Conservation (phyloP, 768 basidiomycete genomes). For the Tephrocybe rancida region DNA sequence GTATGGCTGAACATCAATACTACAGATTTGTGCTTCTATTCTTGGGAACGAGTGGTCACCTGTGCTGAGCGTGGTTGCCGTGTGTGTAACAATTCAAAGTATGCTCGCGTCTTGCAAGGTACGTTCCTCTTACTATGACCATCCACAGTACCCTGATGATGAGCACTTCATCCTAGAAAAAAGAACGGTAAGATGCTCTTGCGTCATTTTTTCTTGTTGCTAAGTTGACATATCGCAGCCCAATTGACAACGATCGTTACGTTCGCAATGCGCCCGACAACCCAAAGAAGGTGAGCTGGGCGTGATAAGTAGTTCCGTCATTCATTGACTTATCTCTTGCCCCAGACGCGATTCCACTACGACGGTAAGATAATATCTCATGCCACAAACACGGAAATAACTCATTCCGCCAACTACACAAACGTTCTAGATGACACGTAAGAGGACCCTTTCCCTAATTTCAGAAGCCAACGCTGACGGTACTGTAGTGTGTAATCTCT, state of each 20-base stretch:
- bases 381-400: background rate
- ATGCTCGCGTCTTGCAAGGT: constrained; percentile 95
- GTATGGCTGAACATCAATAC: constrained; percentile 5
- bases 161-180: constrained; percentile 31
- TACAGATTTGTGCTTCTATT: constrained; percentile 86
- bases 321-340: background rate
- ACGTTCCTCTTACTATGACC: constrained; percentile 2
- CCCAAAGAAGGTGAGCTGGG: constrained; percentile 73
- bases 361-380: constrained; percentile 57
- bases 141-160: background rate
- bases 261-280: constrained; percentile 78
- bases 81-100: constrained; percentile 86
- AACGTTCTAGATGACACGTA: constrained; percentile 59
- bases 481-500: constrained; percentile 11
- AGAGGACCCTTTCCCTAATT: constrained; percentile 25
- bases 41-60: constrained; percentile 91
- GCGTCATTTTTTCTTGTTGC: background rate
- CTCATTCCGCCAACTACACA: constrained; percentile 9
- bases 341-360: constrained; percentile 83
- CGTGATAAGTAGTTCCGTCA: background rate
- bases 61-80: constrained; percentile 78
- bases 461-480: background rate
- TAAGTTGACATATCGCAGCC: constrained; percentile 42
- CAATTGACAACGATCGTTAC: constrained; percentile 83
- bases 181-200: constrained; percentile 57